Conservation (phyloP, 2,329 filamentous ascomycete genomes). For the Camillea tinctor region DNA sequence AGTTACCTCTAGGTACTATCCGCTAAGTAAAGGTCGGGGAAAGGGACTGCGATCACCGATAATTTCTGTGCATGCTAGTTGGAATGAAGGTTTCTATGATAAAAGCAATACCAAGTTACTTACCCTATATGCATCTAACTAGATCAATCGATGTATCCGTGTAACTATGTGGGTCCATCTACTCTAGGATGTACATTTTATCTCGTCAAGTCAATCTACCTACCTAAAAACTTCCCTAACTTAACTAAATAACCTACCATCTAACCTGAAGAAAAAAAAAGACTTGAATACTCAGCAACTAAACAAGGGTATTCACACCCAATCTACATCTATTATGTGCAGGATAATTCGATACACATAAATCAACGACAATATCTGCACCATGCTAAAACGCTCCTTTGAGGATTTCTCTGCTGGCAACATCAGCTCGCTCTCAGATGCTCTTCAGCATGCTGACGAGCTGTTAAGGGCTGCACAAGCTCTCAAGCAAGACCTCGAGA, state of each 20-base stretch:
- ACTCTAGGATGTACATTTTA: too few species aligned
- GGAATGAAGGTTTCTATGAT: too few species aligned
- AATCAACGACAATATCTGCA: conserved; percentile 21
- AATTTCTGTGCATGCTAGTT: too few species aligned
- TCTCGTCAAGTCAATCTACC: too few species aligned
- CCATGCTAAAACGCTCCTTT: conserved; percentile 41
- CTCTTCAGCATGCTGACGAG: conserved; percentile 38
- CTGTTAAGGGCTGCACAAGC: conserved; percentile 39
- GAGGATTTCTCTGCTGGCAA: conserved; percentile 26
- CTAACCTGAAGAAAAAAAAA: too few species aligned
- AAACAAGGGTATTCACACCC: not conserved
- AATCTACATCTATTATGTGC: not conserved
- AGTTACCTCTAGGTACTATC: too few species aligned
- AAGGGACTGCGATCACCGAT: not conserved
- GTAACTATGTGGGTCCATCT: too few species aligned
- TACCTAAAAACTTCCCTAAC: too few species aligned
- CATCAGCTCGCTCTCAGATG: conserved; percentile 26
- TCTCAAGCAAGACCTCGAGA: conserved; percentile 33
- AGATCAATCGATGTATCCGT: too few species aligned
- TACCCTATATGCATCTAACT: too few species aligned
- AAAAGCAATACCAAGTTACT: too few species aligned
- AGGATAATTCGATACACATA: not conserved
- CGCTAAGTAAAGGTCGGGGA: not conserved
- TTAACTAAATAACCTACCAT: too few species aligned
- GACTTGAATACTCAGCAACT: not conserved